Base-by-base conservation (phyloP, 2,329 filamentous ascomycete genomes). In the Xylariaceae sp. region DNA sequence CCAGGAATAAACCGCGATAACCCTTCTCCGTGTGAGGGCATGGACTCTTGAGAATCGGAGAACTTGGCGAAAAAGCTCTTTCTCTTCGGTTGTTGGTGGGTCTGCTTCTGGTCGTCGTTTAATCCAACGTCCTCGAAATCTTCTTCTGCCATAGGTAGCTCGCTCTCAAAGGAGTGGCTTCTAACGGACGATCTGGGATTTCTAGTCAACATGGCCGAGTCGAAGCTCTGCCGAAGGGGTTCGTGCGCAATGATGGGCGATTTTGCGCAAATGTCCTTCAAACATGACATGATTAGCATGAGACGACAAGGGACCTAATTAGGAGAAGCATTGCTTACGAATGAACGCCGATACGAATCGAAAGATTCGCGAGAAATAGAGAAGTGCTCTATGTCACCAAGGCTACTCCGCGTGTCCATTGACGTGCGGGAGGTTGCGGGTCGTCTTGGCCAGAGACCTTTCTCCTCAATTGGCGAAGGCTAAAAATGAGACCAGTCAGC, bases 281-380 rank as follows among this genome's bases (percentile, higher is more conserved):
- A 15, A 40, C 22, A n/a, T 10, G 29, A 19, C 19, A 37, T 8
- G 16, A 37, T 59, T 52, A 59, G 55, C 47, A 53, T 15, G 37
- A 2, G 10, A 13, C 30, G 3, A 12, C 1, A 39, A n/a, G 10
- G n/a, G 15, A 26, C 4, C 15, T n/a, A n/a, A n/a, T n/a, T 15
- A 16, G 47, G 32, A 9, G 47, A 40, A 16, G 5, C 13, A 78
- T n/a, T 42, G 29, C 87, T 63, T 80, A 96, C 92, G 76, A 97
- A 97, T 60, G 92, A 96, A 65, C 94, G 85, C 59, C 94, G 81
- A 73, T 97, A 97, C 2, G 92, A 96, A 70, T 97, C 94, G 67
- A 97, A 97, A 1, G 92, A 96, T 74, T 97, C 94, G 65, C 92
- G 83, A 36, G 92, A 96, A 69, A 97, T 97, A 59, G 88, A 90